Conservation (phyloP, 1,284 basidiomycete species). For the Irpex sp. region DNA sequence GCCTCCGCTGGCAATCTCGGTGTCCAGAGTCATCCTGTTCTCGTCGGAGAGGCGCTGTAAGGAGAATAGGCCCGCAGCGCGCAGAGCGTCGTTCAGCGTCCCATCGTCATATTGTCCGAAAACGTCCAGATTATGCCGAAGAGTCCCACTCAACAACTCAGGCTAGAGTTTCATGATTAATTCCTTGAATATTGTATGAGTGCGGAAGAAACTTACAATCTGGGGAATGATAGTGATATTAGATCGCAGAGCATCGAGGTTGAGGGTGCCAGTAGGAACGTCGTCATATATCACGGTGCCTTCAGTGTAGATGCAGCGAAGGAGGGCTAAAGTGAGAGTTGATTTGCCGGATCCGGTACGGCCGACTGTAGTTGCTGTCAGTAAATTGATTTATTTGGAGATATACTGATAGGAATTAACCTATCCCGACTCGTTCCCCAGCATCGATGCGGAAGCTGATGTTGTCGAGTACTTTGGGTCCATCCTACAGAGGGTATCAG, state of each 20-base stretch:
- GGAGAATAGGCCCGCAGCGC: slow-evolving; percentile 47
- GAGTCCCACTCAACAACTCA: slow-evolving; percentile 53
- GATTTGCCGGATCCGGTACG: slow-evolving; percentile 75
- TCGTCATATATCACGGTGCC: slow-evolving; percentile 35
- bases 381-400: not conserved
- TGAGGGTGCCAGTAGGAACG: slow-evolving; percentile 35
- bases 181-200: slow-evolving; percentile 5
- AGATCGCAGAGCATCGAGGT: slow-evolving; percentile 54
- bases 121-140: slow-evolving; percentile 61
- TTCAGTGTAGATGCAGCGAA: slow-evolving; percentile 38
- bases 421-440: slow-evolving; percentile 49
- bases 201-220: slow-evolving; percentile 20
- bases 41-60: slow-evolving; percentile 45
- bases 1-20: slow-evolving; percentile 48
- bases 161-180: slow-evolving; percentile 34
- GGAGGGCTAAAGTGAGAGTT: slow-evolving; percentile 31
- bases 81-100: slow-evolving; percentile 47
- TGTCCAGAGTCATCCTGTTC: slow-evolving; percentile 43
- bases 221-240: slow-evolving; percentile 47
- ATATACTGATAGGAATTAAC: slow-evolving; percentile 4
- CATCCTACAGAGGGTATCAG: slow-evolving; percentile 19
- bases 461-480: slow-evolving; percentile 40
- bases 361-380: slow-evolving; percentile 41
- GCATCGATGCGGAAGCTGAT: slow-evolving; percentile 41
- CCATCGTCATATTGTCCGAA: slow-evolving; percentile 72